Evolutionary conservation across 2,329 filamentous ascomycete genomes (phyloP).

Genomic region (Eutypella sp.): DNA sequence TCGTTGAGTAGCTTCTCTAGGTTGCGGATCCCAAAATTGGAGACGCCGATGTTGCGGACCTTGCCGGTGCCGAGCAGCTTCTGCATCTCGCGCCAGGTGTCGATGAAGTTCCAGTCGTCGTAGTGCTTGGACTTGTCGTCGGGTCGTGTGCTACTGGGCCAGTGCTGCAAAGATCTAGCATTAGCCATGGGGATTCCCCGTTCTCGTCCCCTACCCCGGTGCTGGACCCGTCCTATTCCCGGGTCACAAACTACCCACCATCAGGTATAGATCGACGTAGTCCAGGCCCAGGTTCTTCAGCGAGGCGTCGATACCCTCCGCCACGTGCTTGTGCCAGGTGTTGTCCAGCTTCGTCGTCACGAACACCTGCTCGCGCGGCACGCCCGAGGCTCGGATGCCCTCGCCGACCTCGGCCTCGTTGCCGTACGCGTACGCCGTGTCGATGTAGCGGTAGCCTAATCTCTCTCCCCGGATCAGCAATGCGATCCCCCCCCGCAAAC

Average conservation of each 20-base stretch:
- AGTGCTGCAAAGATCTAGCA: too few species aligned
- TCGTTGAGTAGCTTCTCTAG: constrained; percentile 71
- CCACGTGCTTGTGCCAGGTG: constrained; percentile 67
- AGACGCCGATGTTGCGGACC: constrained; percentile 76
- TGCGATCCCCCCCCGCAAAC: neutral
- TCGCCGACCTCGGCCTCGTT: constrained; percentile 68
- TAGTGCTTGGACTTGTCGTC: constrained; percentile 61
- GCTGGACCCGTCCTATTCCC: too few species aligned
- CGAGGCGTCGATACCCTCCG: constrained; percentile 55
- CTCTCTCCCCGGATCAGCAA: neutral
- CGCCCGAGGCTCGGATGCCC: constrained; percentile 58
- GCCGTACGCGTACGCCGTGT: constrained; percentile 71
- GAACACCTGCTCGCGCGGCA: constrained; percentile 63
- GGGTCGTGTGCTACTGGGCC: constrained; percentile 61
- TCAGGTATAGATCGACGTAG: constrained; percentile 67
- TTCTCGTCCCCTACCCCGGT: too few species aligned
- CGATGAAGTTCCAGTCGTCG: constrained; percentile 74
- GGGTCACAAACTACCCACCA: too few species aligned
- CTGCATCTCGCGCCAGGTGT: constrained; percentile 72
- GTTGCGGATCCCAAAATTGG: constrained; percentile 80
- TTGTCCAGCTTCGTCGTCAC: constrained; percentile 81
- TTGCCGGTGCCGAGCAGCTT: constrained; percentile 65
- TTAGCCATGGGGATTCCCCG: too few species aligned
- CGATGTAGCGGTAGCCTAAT: constrained; percentile 68
- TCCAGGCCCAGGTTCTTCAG: constrained; percentile 57